phyloP scores from a whole-genome alignment of 106 monocot genomes.

The Dendrobium huoshanense region DNA sequence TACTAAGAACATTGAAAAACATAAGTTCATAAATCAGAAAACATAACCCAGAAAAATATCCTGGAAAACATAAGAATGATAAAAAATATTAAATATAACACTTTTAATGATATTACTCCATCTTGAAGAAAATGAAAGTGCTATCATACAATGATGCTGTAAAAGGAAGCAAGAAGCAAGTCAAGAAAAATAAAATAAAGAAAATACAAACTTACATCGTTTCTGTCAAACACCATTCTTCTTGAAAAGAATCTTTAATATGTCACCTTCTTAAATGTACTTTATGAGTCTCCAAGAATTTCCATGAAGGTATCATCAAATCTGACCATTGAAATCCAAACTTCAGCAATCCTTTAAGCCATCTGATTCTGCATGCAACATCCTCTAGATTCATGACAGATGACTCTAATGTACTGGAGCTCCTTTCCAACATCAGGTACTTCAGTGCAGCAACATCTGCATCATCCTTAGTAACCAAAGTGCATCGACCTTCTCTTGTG shows the following conservation, averaged over 20 bases:
- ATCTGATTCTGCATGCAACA: conserved; percentile 47
- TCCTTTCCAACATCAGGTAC: conserved; percentile 2
- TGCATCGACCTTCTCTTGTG: not conserved
- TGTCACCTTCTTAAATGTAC: conserved; percentile 4
- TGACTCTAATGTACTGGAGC: conserved; percentile 41
- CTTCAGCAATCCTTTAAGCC: conserved; percentile 55
- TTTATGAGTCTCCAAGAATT: conserved; percentile 17
- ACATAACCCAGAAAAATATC: not conserved
- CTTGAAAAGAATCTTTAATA: conserved; percentile 4
- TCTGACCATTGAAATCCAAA: conserved; percentile 40
- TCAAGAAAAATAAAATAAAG: not conserved
- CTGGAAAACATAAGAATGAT: not conserved
- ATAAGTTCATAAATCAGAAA: not conserved
- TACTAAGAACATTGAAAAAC: not conserved
- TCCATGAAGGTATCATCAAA: conserved; percentile 55
- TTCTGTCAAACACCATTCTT: not conserved
- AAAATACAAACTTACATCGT: conserved; percentile 13
- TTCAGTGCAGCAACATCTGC: conserved; percentile 5
- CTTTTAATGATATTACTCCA: not conserved
- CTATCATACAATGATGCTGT: not conserved
- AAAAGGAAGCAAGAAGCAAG: not conserved
- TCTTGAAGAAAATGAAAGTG: not conserved
- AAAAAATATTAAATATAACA: not conserved
- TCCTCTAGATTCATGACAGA: conserved; percentile 59
- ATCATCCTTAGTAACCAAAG: conserved; percentile 6